Evolutionary conservation across 2,329 filamentous ascomycete genomes (phyloP).

Genomic region (Sporothrix dimorphospora): DNA sequence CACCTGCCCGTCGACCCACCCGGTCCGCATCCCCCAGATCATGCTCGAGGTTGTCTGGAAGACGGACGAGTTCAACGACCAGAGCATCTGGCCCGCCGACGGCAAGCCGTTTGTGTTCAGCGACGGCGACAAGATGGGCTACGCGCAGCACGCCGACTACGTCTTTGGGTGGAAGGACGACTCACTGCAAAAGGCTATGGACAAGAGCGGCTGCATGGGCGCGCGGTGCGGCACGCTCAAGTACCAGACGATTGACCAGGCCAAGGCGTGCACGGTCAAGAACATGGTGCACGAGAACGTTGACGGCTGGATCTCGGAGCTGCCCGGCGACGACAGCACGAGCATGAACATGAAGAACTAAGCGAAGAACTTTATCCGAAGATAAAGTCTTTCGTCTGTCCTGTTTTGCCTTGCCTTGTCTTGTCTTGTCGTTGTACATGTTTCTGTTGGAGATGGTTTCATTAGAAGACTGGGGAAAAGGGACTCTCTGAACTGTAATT

Average conservation of each 20-base stretch:
- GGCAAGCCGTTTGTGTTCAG: conserved; percentile 45
- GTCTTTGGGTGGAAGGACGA: conserved; percentile 47
- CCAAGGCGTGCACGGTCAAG: conserved; percentile 40
- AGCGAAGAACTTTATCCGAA: background rate
- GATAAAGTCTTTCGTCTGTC: background rate
- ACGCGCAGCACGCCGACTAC: conserved; percentile 50
- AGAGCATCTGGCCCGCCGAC: conserved; percentile 44
- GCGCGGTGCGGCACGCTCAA: conserved; percentile 42
- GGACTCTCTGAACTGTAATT: background rate
- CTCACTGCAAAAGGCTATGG: conserved; percentile 45
- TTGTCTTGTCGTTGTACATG: background rate
- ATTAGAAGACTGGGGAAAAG: background rate
- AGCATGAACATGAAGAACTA: conserved; percentile 31
- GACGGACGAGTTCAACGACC: conserved; percentile 46
- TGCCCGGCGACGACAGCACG: background rate
- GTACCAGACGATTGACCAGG: conserved; percentile 42
- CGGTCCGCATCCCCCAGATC: conserved; percentile 50
- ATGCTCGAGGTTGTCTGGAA: conserved; percentile 55
- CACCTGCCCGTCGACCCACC: conserved; percentile 45
- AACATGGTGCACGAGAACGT: conserved; percentile 42
- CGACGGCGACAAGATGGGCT: conserved; percentile 46
- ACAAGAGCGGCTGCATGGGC: conserved; percentile 48
- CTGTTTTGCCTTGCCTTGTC: background rate
- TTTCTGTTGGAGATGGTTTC: background rate
- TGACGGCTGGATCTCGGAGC: conserved; percentile 38